Evolutionary conservation across 768 basidiomycete species (phyloP).

Genomic region (Amyloporia xantha): DNA sequence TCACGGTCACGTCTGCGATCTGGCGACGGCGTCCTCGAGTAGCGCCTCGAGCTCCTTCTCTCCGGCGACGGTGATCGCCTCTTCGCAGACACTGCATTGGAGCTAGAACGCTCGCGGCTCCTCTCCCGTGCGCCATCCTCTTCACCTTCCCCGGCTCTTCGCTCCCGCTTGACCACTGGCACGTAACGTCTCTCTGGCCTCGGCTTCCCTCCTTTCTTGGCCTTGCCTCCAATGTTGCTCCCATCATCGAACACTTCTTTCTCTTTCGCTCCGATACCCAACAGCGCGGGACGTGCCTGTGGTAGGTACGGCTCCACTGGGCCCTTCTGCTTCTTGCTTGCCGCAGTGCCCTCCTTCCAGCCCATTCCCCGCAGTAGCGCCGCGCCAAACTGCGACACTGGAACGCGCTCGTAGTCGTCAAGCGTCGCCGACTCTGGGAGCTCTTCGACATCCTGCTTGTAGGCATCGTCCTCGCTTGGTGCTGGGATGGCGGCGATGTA

Average conservation of each 20-base stretch:
- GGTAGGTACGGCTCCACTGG: constrained; percentile 79
- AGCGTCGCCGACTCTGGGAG: constrained; percentile 72
- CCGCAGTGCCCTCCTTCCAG: constrained; percentile 80
- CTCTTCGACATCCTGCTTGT: constrained; percentile 74
- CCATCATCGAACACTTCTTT: constrained; percentile 68
- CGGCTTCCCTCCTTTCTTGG: constrained; percentile 36
- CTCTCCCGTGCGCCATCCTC: constrained; percentile 18
- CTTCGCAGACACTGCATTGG: constrained; percentile 21
- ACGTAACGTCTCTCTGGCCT: constrained; percentile 73
- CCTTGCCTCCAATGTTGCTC: constrained; percentile 29
- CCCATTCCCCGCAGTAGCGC: constrained; percentile 96
- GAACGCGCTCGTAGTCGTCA: constrained; percentile 86
- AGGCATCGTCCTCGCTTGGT: constrained; percentile 73
- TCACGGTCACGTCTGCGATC: constrained; percentile 21
- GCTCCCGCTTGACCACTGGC: constrained; percentile 72
- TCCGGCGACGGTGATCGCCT: constrained; percentile 33
- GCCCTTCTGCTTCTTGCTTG: constrained; percentile 51
- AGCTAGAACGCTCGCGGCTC: constrained; percentile 12
- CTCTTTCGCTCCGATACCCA: constrained; percentile 95
- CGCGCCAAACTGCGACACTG: constrained; percentile 88
- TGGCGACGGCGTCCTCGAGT: constrained; percentile 43
- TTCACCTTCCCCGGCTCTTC: constrained; percentile 17
- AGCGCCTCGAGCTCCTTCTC: constrained; percentile 37
- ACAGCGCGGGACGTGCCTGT: constrained; percentile 69
- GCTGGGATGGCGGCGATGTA: constrained; percentile 53